Percentiles rank a stretch among this genome's conserved stretches.
phyloP scores from a whole-genome alignment of 192 early-diverging fungal species.

The Backusella parvicylindrica region DNA sequence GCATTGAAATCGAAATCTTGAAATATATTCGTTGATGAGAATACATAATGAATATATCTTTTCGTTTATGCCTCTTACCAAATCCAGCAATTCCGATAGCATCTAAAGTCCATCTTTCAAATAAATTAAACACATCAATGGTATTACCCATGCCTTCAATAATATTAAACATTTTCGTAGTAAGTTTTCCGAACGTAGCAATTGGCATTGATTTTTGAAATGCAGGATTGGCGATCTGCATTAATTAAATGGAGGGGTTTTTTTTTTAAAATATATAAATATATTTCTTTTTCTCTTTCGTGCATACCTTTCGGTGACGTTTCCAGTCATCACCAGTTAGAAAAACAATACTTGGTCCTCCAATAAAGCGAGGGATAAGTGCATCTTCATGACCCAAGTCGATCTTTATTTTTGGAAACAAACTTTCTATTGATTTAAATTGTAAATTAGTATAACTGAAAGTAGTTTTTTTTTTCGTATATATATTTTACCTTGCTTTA shows the following conservation, averaged over 20 bases:
- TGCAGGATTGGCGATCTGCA: constrained; percentile 14
- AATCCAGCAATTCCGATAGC: constrained; percentile 51
- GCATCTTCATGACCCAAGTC: background rate
- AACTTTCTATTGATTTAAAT: background rate
- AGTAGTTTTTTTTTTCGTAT: background rate
- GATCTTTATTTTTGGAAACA: background rate
- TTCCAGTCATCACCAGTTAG: constrained; percentile 5
- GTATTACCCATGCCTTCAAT: background rate
- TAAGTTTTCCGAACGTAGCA: background rate
- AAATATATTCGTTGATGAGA: background rate
- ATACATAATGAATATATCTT: background rate
- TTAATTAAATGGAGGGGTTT: no score
- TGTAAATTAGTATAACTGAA: background rate
- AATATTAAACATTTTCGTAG: background rate
- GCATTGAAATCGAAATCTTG: constrained; percentile 49
- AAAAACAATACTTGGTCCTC: background rate
- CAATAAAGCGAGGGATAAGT: background rate
- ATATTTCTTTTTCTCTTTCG: background rate
- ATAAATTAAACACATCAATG: background rate
- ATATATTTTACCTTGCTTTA: background rate
- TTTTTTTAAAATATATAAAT: background rate
- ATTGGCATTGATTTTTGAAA: constrained; percentile 3
- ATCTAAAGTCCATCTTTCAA: constrained; percentile 45
- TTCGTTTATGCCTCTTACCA: background rate
- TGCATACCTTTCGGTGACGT: constrained; percentile 8